phyloP scores from a whole-genome alignment of 257 asterid species.

The Buddleja alternifolia region DNA sequence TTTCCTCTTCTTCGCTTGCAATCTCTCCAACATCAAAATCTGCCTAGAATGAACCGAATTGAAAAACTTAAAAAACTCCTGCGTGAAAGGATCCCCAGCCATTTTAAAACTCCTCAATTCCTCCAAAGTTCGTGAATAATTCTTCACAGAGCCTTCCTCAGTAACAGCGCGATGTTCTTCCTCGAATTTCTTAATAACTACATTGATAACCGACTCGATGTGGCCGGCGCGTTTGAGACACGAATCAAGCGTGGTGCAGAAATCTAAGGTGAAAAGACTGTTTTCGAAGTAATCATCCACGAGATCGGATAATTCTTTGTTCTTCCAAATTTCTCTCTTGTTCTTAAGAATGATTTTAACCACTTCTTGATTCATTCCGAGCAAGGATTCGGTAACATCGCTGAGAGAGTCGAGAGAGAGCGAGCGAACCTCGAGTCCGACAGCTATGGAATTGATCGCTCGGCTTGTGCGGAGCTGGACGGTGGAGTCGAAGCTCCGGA shows the following conservation, averaged over 20 bases:
- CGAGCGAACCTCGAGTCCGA: conserved; percentile 62
- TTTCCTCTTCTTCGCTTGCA: conserved; percentile 56
- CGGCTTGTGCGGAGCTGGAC: conserved; percentile 71
- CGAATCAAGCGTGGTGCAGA: conserved; percentile 73
- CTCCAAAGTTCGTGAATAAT: conserved; percentile 58
- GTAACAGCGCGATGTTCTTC: conserved; percentile 42
- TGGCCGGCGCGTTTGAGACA: conserved; percentile 68
- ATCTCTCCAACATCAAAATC: conserved; percentile 53
- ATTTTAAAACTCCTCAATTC: conserved; percentile 61
- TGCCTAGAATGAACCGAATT: conserved; percentile 57
- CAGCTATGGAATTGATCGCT: conserved; percentile 81
- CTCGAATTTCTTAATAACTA: conserved; percentile 59
- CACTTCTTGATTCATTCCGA: conserved; percentile 80
- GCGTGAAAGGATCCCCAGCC: conserved; percentile 75
- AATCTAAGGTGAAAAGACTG: conserved; percentile 76
- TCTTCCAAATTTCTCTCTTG: conserved; percentile 75
- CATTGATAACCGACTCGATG: conserved; percentile 63
- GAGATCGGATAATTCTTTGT: conserved; percentile 62
- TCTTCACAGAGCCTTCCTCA: conserved; percentile 25
- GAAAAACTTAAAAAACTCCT: conserved; percentile 61
- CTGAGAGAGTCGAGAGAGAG: conserved; percentile 84
- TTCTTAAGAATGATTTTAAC: conserved; percentile 62
- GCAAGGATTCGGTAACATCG: conserved; percentile 66
- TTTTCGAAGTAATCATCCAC: conserved; percentile 83
- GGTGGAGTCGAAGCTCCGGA: conserved; percentile 60